Evolutionary conservation across 1,284 basidiomycete genomes (phyloP).

Genomic region (Inonotus hispidus): DNA sequence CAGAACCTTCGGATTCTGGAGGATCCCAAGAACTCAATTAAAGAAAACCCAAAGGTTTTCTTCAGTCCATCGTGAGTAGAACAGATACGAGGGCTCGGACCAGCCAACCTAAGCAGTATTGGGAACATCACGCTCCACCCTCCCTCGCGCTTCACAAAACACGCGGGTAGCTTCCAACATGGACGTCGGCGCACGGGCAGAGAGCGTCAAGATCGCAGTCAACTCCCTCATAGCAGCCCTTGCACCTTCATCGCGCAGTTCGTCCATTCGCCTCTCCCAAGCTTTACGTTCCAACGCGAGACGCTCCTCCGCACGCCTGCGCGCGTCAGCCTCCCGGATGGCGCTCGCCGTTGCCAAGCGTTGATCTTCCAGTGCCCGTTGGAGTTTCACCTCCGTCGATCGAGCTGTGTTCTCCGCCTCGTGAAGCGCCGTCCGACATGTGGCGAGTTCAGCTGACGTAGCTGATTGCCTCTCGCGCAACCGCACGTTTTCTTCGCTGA

Average conservation of each 20-base stretch:
- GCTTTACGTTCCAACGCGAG: constrained; percentile 8
- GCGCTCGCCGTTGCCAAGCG: neutral
- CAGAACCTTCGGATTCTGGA: neutral
- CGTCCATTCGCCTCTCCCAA: constrained; percentile 5
- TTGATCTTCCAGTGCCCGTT: neutral
- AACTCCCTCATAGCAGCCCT: constrained; percentile 2
- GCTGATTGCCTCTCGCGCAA: neutral
- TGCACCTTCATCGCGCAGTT: constrained; percentile 9
- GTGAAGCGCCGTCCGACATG: neutral
- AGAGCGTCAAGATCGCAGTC: constrained; percentile 3
- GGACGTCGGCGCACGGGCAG: constrained; percentile 1
- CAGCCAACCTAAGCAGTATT: neutral
- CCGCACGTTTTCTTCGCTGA: constrained; percentile 1
- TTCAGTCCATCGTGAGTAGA: neutral
- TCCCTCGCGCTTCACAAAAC: constrained; percentile 11
- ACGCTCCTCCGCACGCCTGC: constrained; percentile 9
- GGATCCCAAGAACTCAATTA: neutral
- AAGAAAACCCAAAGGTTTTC: neutral
- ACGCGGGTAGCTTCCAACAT: constrained; percentile 8
- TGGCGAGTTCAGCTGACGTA: neutral
- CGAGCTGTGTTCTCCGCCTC: constrained; percentile 1
- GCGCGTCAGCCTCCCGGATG: constrained; percentile 8
- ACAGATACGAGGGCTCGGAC: neutral
- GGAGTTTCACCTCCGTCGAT: constrained; percentile 1
- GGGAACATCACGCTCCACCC: constrained; percentile 1